Percentiles rank a stretch among this genome's conserved stretches.
Evolutionary conservation across 495 filamentous ascomycete genomes (phyloP).

Genomic region (Aspergillus cristatus): DNA sequence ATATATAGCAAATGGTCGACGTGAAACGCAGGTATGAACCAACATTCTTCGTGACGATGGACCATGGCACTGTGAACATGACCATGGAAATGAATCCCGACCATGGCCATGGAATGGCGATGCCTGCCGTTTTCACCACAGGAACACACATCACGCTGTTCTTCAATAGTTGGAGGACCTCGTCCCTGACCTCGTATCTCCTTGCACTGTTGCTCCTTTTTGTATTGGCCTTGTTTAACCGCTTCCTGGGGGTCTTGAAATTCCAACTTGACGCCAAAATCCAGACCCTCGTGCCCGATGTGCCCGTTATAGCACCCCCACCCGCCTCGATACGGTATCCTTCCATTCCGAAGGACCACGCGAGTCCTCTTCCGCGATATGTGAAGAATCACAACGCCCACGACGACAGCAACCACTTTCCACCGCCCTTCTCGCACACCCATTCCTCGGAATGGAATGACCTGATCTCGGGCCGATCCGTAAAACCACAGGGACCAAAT

Average conservation of each 20-base stretch:
- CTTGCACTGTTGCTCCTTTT: conserved; percentile 10
- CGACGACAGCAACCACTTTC: too few species aligned
- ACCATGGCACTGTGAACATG: too few species aligned
- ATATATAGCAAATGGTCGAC: too few species aligned
- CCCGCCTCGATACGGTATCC: neutral
- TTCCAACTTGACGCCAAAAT: conserved; percentile 9
- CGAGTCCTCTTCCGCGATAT: conserved; percentile 10
- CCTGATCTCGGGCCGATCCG: neutral
- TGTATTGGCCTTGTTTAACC: conserved; percentile 11
- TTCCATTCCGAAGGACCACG: conserved; percentile 3
- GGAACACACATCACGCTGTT: conserved; percentile 11
- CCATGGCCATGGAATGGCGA: conserved; percentile 1
- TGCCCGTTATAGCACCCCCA: neutral
- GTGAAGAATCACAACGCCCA: conserved; percentile 2
- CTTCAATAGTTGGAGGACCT: conserved; percentile 14
- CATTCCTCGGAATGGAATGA: neutral
- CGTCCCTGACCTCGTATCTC: conserved; percentile 7
- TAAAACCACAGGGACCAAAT: neutral
- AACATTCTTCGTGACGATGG: too few species aligned
- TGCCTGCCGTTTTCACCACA: conserved; percentile 9
- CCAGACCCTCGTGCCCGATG: neutral
- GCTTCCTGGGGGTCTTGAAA: conserved; percentile 12
- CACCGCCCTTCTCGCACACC: too few species aligned
- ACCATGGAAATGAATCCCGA: too few species aligned
- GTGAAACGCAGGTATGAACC: too few species aligned